Evolutionary conservation across 768 basidiomycete species (phyloP).

Genomic region (Exsudoporus frostii): DNA sequence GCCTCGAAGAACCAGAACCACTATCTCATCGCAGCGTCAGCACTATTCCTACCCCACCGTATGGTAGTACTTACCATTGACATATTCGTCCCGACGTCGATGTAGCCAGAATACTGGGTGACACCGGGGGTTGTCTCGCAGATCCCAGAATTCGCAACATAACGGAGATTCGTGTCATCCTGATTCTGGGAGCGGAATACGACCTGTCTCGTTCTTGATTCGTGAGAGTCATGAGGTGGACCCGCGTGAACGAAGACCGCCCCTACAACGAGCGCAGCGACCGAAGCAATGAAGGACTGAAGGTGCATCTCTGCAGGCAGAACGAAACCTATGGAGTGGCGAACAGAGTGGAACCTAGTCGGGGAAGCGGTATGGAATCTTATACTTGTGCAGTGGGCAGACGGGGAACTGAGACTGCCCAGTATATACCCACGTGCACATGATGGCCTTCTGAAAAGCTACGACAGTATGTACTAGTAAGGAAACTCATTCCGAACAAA

Average conservation of each 20-base stretch:
- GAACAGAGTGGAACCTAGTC: background rate
- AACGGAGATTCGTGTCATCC: slow-evolving; percentile 38
- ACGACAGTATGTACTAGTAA: too few relatives aligned
- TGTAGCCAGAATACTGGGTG: slow-evolving; percentile 58
- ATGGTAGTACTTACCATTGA: slow-evolving; percentile 47
- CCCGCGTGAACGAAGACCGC: background rate
- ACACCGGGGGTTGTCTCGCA: slow-evolving; percentile 67
- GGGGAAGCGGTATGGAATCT: background rate
- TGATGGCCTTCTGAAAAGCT: too few relatives aligned
- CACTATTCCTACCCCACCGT: background rate
- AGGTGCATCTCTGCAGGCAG: slow-evolving; percentile 14
- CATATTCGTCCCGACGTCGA: slow-evolving; percentile 55
- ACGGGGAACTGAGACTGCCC: background rate
- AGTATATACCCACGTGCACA: background rate
- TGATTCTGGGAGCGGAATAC: slow-evolving; percentile 19
- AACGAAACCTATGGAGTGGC: background rate
- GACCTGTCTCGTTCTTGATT: background rate
- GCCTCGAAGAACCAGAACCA: slow-evolving; percentile 79
- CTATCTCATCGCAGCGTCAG: slow-evolving; percentile 30
- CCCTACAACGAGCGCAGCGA: background rate
- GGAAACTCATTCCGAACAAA: background rate
- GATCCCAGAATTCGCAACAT: slow-evolving; percentile 55
- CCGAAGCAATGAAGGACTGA: background rate
- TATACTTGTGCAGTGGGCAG: background rate
- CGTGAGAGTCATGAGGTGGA: background rate